phyloP scores from a whole-genome alignment of 495 filamentous ascomycete species.

The Hypoxylon subgilvum region DNA sequence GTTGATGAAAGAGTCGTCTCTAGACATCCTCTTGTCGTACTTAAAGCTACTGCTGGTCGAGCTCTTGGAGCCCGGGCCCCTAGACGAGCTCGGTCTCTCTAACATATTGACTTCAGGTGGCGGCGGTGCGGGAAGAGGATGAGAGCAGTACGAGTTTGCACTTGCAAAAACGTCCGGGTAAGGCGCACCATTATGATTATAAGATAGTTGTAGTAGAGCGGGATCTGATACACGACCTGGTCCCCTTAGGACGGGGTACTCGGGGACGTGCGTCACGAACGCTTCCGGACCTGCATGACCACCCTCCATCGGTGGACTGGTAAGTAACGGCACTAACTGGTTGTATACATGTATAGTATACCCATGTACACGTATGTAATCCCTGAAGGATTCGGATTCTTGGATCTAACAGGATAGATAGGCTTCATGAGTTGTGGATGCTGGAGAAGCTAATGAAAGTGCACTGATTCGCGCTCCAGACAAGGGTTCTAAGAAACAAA shows the following conservation, averaged over 20 bases:
- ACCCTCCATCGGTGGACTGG: conserved; percentile 20
- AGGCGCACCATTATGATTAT: conserved; percentile 29
- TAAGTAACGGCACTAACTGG: conserved; percentile 20
- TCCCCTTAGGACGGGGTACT: conserved; percentile 44
- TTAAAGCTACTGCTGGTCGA: conserved; percentile 33
- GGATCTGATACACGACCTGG: conserved; percentile 54
- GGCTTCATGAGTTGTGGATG: conserved; percentile 14
- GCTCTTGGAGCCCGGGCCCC: conserved; percentile 30
- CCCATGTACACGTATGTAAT: conserved; percentile 18
- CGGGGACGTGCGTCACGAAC: conserved; percentile 47
- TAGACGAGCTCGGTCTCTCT: conserved; percentile 51
- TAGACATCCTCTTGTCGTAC: conserved; percentile 49
- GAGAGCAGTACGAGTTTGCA: conserved; percentile 46
- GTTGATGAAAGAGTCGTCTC: conserved; percentile 56
- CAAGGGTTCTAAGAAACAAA: conserved; percentile 11
- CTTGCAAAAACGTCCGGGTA: conserved; percentile 19
- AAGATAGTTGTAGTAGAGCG: conserved; percentile 42
- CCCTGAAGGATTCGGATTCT: conserved; percentile 11
- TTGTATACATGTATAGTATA: conserved; percentile 5
- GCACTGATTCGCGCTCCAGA: neutral
- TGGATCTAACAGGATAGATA: conserved; percentile 5
- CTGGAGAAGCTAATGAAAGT: conserved; percentile 1
- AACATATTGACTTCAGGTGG: conserved; percentile 45
- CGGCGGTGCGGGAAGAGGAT: conserved; percentile 47
- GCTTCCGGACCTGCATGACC: conserved; percentile 38